Percentiles rank a stretch among this genome's conserved stretches.
phyloP scores from a whole-genome alignment of 805 yeast genomes.

The Yamadazyma endophytica region DNA sequence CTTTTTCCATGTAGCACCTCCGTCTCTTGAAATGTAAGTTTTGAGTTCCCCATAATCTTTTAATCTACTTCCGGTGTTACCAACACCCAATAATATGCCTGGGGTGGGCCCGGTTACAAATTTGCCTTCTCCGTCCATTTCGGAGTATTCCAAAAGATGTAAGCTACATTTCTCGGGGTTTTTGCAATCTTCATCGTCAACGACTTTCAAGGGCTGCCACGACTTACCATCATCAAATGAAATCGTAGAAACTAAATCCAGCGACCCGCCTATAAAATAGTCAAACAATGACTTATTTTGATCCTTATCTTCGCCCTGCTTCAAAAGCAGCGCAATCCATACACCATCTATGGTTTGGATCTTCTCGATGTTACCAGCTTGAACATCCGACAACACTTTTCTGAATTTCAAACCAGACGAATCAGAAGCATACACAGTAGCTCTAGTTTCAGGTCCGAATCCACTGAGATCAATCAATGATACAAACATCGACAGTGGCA shows the following conservation, averaged over 20 bases:
- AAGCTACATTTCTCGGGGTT: slow-evolving; percentile 48
- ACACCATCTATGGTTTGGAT: slow-evolving; percentile 58
- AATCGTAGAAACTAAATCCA: slow-evolving; percentile 25
- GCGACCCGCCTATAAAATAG: slow-evolving; percentile 17
- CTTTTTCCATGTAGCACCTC: slow-evolving; percentile 68
- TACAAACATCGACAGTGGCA: slow-evolving; percentile 29
- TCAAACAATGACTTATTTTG: slow-evolving; percentile 21
- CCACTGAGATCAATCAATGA: slow-evolving; percentile 7
- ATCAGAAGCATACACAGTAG: slow-evolving; percentile 48
- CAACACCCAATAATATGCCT: slow-evolving; percentile 37
- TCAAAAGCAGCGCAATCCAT: slow-evolving; percentile 47
- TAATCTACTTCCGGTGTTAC: slow-evolving; percentile 25
- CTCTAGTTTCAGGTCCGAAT: no score
- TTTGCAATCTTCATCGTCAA: slow-evolving; percentile 42
- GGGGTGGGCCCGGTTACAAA: slow-evolving; percentile 52
- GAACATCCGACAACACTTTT: slow-evolving; percentile 39
- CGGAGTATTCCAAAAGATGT: slow-evolving; percentile 29
- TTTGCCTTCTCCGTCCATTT: slow-evolving; percentile 38
- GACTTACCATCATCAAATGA: slow-evolving; percentile 51
- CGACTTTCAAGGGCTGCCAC: slow-evolving; percentile 47
- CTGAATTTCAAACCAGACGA: slow-evolving; percentile 53
- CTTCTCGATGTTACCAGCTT: slow-evolving; percentile 41
- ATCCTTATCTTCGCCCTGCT: slow-evolving; percentile 10
- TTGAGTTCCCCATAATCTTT: slow-evolving; percentile 13
- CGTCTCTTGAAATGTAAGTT: slow-evolving; percentile 70